These are phyloP conservation scores for Chrysanthemum lavandulifolium DNA, from an alignment of 129 eudicot species.

Conservation along the genomic window DNA sequence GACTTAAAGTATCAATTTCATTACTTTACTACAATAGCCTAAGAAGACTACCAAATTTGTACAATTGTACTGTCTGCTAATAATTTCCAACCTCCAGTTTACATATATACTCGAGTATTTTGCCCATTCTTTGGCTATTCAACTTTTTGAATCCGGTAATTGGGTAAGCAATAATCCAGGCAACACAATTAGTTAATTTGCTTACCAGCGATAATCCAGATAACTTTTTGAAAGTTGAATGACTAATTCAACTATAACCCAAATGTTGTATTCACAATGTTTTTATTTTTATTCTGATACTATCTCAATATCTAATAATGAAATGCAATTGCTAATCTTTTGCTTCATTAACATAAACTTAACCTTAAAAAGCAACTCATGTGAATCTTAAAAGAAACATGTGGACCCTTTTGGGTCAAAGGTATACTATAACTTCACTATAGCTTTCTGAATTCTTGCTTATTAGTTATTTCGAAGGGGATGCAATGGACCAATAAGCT, in stretches of 20 bases:
- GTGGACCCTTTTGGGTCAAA: neutral
- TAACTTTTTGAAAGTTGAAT: no score
- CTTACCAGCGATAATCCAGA: no score
- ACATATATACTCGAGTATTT: neutral
- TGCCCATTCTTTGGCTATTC: neutral
- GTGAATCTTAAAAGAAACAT: neutral
- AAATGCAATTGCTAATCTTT: neutral
- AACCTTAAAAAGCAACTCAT: neutral
- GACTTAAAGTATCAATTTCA: slow-evolving; percentile 10
- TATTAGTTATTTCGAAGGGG: no score
- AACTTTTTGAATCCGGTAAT: neutral
- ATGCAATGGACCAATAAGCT: no score
- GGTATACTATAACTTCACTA: neutral
- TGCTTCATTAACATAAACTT: slow-evolving; percentile 16
- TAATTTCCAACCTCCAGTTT: slow-evolving; percentile 1
- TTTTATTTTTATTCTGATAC: neutral
- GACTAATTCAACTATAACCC: neutral
- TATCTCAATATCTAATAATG: neutral
- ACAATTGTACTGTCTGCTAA: neutral
- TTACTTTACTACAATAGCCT: neutral
- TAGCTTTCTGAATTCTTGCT: no score
- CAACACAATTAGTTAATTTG: no score
- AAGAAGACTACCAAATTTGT: slow-evolving; percentile 1
- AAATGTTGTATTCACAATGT: neutral
- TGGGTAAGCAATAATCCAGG: no score